phyloP scores from a whole-genome alignment of 768 basidiomycete genomes.

The Serendipita sp. region DNA sequence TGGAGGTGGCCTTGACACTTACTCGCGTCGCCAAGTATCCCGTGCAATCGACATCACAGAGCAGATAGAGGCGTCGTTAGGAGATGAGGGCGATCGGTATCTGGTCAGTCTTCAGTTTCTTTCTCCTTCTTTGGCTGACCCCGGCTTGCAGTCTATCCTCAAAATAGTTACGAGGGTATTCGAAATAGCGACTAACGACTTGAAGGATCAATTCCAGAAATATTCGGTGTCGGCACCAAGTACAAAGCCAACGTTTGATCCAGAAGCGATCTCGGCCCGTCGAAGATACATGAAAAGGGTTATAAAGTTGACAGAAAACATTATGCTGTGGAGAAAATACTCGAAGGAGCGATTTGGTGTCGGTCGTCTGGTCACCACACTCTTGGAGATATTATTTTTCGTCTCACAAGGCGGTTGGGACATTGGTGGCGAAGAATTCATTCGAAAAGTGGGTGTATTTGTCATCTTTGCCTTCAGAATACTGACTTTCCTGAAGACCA shows the following conservation, averaged over 20 bases:
- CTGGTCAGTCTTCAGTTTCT: slow-evolving; percentile 19
- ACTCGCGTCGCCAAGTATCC: slow-evolving; percentile 47
- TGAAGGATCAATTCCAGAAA: not conserved
- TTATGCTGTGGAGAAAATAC: slow-evolving; percentile 63
- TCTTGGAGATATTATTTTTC: slow-evolving; percentile 45
- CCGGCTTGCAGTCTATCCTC: not conserved
- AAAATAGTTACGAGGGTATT: not conserved
- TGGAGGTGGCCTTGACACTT: slow-evolving; percentile 68
- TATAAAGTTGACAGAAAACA: slow-evolving; percentile 55
- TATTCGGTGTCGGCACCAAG: not conserved
- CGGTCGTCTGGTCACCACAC: slow-evolving; percentile 34
- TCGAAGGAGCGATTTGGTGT: slow-evolving; percentile 42
- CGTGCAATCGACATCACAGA: slow-evolving; percentile 59
- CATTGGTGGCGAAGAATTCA: slow-evolving; percentile 57
- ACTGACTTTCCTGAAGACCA: slow-evolving; percentile 6
- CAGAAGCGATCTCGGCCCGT: slow-evolving; percentile 56
- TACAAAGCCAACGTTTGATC: slow-evolving; percentile 41
- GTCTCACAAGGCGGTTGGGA: slow-evolving; percentile 72
- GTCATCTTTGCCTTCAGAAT: slow-evolving; percentile 8
- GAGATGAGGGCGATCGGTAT: slow-evolving; percentile 28
- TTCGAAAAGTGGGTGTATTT: slow-evolving; percentile 32
- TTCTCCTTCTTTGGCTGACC: not conserved
- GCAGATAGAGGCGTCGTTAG: slow-evolving; percentile 62
- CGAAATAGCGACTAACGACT: not conserved
- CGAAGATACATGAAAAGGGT: slow-evolving; percentile 48